Conservation (phyloP, 371 early-diverging fungal genomes). For the Syncephalastrum racemosum region DNA sequence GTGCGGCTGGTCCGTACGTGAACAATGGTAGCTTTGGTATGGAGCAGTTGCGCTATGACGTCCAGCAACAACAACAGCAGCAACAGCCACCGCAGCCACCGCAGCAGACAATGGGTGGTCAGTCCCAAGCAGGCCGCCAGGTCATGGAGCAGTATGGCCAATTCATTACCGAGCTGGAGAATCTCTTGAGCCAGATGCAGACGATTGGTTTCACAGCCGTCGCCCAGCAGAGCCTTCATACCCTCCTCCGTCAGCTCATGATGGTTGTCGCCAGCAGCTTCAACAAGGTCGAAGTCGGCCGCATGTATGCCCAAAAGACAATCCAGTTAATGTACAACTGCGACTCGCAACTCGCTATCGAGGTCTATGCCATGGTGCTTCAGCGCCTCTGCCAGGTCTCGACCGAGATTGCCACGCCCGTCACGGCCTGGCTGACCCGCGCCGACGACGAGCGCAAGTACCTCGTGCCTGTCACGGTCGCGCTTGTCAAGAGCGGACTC, state of each 20-base stretch:
- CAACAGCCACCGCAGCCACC: neutral
- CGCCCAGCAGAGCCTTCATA: conserved; percentile 73
- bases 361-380: conserved; percentile 80
- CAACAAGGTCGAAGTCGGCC: conserved; percentile 74
- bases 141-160: conserved; percentile 69
- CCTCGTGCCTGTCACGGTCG: conserved; percentile 81
- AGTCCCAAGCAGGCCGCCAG: conserved; percentile 45
- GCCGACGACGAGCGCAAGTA: conserved; percentile 93
- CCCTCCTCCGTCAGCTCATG: conserved; percentile 71
- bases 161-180: conserved; percentile 76
- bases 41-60: neutral
- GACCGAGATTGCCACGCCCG: conserved; percentile 75
- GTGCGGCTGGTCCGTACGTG: conserved; percentile 6
- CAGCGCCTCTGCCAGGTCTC: conserved; percentile 81
- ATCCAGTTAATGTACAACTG: conserved; percentile 80
- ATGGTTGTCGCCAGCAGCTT: conserved; percentile 63
- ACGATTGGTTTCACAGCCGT: conserved; percentile 66
- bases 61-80: conserved; percentile 6
- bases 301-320: conserved; percentile 85
- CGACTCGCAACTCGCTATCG: conserved; percentile 73
- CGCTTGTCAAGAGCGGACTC: conserved; percentile 78
- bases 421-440: conserved; percentile 91
- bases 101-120: neutral
- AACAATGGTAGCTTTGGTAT: neutral
- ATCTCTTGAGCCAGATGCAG: conserved; percentile 56